A percentile compares a stretch with the other conserved stretches of the same genome.
Conservation (phyloP, 2,329 filamentous ascomycete genomes). For the Colletotrichum camelliae region DNA sequence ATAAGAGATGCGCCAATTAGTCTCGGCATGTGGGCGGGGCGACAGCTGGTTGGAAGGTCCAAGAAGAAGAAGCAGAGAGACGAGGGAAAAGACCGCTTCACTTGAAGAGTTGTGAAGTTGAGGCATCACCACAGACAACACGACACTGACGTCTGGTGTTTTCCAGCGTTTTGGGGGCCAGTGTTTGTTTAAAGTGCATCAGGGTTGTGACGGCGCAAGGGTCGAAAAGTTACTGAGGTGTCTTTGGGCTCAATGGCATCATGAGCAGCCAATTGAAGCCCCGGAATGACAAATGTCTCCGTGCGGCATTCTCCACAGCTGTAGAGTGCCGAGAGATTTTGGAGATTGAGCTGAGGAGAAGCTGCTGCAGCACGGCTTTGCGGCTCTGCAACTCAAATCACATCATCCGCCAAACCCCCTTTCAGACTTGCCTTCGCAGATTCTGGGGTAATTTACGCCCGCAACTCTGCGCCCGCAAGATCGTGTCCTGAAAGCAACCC, state of each 20-base stretch:
- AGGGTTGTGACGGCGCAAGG: slow-evolving; percentile 1
- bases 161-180: not conserved
- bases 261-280: slow-evolving; percentile 9
- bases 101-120: not conserved
- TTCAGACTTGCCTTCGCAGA: not conserved
- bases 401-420: not conserved
- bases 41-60: not conserved
- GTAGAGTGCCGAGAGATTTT: slow-evolving; percentile 1
- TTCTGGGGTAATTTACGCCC: slow-evolving; percentile 16
- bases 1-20: slow-evolving; percentile 7
- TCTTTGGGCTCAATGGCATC: slow-evolving; percentile 2
- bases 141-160: not conserved
- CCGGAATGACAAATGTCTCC: slow-evolving; percentile 6
- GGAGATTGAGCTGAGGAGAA: not conserved
- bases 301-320: slow-evolving; percentile 8
- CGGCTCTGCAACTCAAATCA: not conserved
- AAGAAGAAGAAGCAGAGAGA: not conserved
- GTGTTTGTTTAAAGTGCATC: not conserved
- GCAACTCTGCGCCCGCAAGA: slow-evolving; percentile 12
- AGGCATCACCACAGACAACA: not conserved
- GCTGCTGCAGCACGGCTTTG: not conserved
- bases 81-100: not conserved
- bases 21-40: slow-evolving; percentile 10
- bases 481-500: not conserved
- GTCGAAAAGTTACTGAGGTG: not conserved